Percentiles rank a stretch among this genome's conserved stretches.
phyloP scores from a whole-genome alignment of 352 stramenopile species.

The Pythium coloratum region DNA sequence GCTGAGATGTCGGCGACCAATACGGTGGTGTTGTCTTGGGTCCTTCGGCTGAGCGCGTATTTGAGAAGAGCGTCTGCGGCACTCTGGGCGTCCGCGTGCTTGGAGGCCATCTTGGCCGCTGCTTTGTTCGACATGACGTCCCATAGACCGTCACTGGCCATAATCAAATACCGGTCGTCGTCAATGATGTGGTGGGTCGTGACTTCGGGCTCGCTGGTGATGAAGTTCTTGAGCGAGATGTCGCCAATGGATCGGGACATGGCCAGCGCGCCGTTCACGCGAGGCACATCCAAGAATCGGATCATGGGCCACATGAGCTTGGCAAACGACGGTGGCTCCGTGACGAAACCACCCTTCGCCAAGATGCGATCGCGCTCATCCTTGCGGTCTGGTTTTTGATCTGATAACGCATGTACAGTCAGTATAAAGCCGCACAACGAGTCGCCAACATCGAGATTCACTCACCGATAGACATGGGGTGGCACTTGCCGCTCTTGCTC shows the following conservation, averaged over 20 bases:
- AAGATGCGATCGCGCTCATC: conserved; percentile 72
- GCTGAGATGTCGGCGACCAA: conserved; percentile 66
- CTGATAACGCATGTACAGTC: conserved; percentile 20
- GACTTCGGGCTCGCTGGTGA: conserved; percentile 81
- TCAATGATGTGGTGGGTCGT: conserved; percentile 53
- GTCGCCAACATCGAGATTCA: not conserved
- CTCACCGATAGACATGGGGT: conserved; percentile 58
- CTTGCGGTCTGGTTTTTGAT: conserved; percentile 83
- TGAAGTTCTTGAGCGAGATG: conserved; percentile 68
- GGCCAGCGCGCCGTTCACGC: conserved; percentile 76
- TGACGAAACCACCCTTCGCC: conserved; percentile 68
- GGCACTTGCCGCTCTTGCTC: conserved; percentile 54
- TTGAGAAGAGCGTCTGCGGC: conserved; percentile 61
- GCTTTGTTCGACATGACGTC: conserved; percentile 74
- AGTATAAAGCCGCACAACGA: not conserved
- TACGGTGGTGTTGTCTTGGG: conserved; percentile 80
- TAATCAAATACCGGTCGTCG: conserved; percentile 74
- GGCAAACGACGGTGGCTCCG: conserved; percentile 59
- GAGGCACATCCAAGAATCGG: conserved; percentile 74
- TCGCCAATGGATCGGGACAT: conserved; percentile 87
- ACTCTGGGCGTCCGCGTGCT: conserved; percentile 51
- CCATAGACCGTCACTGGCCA: conserved; percentile 83
- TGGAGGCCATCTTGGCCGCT: conserved; percentile 55
- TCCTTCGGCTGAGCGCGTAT: conserved; percentile 53
- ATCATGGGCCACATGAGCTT: conserved; percentile 77